phyloP scores from a whole-genome alignment of 2,329 filamentous ascomycete species.

The Colletotrichum paranaense region DNA sequence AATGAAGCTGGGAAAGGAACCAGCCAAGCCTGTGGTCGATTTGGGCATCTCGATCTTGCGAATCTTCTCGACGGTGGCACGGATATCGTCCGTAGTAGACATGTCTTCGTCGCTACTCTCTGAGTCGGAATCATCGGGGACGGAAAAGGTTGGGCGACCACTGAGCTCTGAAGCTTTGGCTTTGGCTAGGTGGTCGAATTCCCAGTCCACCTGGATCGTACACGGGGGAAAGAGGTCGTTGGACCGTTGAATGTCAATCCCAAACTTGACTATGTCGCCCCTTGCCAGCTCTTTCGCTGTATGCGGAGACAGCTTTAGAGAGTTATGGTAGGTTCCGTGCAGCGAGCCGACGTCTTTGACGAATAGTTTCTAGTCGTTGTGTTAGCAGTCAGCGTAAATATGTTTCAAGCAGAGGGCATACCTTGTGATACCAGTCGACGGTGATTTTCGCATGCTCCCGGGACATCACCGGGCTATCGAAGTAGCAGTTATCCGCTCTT shows the following conservation, averaged over 20 bases:
- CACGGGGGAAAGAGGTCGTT: slow-evolving; percentile 51
- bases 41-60: slow-evolving; percentile 5
- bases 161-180: not conserved
- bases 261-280: slow-evolving; percentile 50
- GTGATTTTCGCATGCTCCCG: slow-evolving; percentile 71
- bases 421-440: slow-evolving; percentile 57
- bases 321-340: slow-evolving; percentile 64
- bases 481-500: slow-evolving; percentile 69
- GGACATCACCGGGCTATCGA: slow-evolving; percentile 79
- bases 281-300: slow-evolving; percentile 36
- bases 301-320: slow-evolving; percentile 38
- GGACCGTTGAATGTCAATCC: slow-evolving; percentile 48
- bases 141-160: slow-evolving; percentile 45
- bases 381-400: not conserved
- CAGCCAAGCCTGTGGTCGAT: not conserved
- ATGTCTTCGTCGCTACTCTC: slow-evolving; percentile 46
- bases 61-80: slow-evolving; percentile 13
- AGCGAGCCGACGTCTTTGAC: slow-evolving; percentile 61
- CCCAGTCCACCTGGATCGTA: slow-evolving; percentile 47
- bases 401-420: slow-evolving; percentile 42
- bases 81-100: slow-evolving; percentile 38
- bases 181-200: slow-evolving; percentile 38
- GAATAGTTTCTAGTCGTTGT: slow-evolving; percentile 51
- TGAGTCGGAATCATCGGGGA: slow-evolving; percentile 55
- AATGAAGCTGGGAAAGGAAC: not conserved